A percentile compares a stretch with the other conserved stretches of the same genome.
Conservation (phyloP, 73 alveolate genomes). For the Paramecium biaurelia region DNA sequence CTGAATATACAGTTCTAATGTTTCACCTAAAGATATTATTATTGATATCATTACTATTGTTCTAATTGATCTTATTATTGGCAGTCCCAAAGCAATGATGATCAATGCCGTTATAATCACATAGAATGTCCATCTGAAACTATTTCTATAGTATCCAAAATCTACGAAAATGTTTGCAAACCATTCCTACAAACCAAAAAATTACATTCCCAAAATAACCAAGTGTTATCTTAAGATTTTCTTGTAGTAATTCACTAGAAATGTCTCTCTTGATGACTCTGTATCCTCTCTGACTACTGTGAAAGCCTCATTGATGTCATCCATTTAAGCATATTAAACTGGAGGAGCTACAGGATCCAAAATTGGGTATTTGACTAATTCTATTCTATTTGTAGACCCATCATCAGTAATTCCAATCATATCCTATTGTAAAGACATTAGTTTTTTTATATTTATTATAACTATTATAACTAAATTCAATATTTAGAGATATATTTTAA, state of each 20-base stretch:
- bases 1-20: not conserved
- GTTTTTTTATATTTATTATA: not conserved
- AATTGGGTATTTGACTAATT: not conserved
- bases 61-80: not conserved
- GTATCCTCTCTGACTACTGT: not conserved
- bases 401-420: not conserved
- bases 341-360: not conserved
- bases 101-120: not conserved
- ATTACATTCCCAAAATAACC: not conserved
- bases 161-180: not conserved
- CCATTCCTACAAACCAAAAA: not conserved
- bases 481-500: not conserved
- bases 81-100: not conserved
- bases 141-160: not conserved
- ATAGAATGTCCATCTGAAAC: constrained; percentile 10
- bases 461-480: not conserved
- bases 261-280: not conserved
- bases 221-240: not conserved
- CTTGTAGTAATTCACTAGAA: not conserved
- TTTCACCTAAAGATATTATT: not conserved
- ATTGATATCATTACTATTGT: not conserved
- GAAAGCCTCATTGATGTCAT: not conserved
- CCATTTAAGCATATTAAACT: not conserved
- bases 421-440: not conserved
- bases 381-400: not conserved